A percentile compares a stretch with the other conserved stretches of the same genome.
These are phyloP conservation scores for Plasmodium vinckei DNA, from an alignment of 169 alveolate species.

Conservation along the genomic window DNA sequence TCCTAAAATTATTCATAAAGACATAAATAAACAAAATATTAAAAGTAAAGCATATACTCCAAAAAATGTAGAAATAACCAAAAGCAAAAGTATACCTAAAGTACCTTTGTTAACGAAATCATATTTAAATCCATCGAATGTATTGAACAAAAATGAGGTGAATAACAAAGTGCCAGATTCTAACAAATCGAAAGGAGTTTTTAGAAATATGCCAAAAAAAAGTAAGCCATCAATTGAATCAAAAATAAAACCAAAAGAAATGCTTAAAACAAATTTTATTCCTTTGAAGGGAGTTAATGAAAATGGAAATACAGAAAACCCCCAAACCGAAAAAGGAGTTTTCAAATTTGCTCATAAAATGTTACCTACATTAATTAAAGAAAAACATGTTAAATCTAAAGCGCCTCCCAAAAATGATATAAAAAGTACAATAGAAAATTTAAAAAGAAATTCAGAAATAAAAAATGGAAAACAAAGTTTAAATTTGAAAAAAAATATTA, in stretches of 20 bases:
- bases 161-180: constrained; percentile 16
- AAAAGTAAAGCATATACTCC: constrained; percentile 13
- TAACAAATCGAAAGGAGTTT: constrained; percentile 34
- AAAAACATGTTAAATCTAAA: constrained; percentile 35
- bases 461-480: constrained; percentile 12
- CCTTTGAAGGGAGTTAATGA: constrained; percentile 29
- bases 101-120: constrained; percentile 42
- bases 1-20: constrained; percentile 31
- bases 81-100: constrained; percentile 30
- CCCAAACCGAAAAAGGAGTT: constrained; percentile 19
- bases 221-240: not conserved
- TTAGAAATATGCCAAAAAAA: constrained; percentile 50
- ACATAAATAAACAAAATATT: constrained; percentile 29
- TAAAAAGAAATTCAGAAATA: constrained; percentile 40
- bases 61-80: constrained; percentile 24
- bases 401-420: constrained; percentile 57
- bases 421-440: constrained; percentile 44
- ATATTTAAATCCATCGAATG: constrained; percentile 6
- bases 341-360: constrained; percentile 21
- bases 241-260: constrained; percentile 36
- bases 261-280: constrained; percentile 31
- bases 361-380: constrained; percentile 48
- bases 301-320: constrained; percentile 2
- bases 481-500: not conserved
- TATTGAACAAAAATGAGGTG: constrained; percentile 21